Evolutionary conservation across 208 protist genomes (phyloP), one percentile per base, ranked within the genome.

Genomic region (Trypanosoma congolense): DNA sequence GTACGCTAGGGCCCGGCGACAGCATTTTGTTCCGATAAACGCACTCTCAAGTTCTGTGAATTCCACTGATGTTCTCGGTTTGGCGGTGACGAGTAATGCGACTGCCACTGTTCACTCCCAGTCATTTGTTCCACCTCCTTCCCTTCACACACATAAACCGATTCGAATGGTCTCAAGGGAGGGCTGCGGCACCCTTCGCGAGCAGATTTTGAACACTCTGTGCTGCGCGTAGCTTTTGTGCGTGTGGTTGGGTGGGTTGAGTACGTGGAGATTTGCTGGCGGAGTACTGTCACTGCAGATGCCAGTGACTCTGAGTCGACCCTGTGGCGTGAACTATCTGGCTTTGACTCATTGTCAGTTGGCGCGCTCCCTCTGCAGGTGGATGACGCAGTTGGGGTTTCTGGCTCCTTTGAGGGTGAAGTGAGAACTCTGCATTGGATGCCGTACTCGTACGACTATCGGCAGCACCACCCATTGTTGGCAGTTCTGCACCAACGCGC

Each of bases 401-500:
- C 33, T 6, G 6, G 6, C 25, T 44, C n/a, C 16, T 9, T 19
- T 38, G 5, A 12, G 42, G 44, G 58, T 29, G 59, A 64, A 18
- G 53, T 75, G 29, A 60, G 77, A 5, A 44, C 61, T 0, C 18
- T 85, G 4, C 48, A 43, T 6, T 85, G 78, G 78, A 61, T 85
- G 51, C 48, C 65, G 1, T 57, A 26, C 30, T 66, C 64, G 10
- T 30, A 51, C 3, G 73, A 75, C 54, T 54, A 58, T 14, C 46
- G 49, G 21, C 36, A 62, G 47, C 10, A 18, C 28, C 71, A 53
- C 26, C 77, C 77, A n/a, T 52, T 80, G 26, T 61, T 80, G 21
- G 68, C 73, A 24, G 25, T 75, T 49, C 46, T 80, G 14, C 63
- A 80, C 48, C 56, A 70, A 26, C 41, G 48, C n/a, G 41, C 48